Conservation (phyloP, 345 rosid species). For the Gossypium turneri region DNA sequence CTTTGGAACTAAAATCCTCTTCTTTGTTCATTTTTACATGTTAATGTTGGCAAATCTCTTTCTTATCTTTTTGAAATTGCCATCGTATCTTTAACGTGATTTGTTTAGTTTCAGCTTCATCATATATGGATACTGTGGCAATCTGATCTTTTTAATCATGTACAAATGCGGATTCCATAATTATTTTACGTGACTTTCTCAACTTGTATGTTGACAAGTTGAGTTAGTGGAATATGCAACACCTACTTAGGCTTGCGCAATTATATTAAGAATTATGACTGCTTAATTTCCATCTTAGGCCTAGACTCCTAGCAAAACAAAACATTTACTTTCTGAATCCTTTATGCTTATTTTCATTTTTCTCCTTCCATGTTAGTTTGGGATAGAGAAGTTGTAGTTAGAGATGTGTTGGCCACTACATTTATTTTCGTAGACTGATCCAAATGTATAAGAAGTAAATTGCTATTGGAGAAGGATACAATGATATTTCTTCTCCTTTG, state of each 20-base stretch:
- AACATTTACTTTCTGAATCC: neutral
- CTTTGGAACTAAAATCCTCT: neutral
- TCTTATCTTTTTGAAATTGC: neutral
- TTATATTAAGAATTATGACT: neutral
- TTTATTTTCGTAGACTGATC: neutral
- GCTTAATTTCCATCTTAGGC: neutral
- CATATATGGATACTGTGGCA: too few species aligned
- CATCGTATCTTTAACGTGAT: neutral
- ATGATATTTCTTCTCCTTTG: neutral
- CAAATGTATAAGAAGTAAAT: neutral
- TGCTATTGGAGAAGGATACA: neutral
- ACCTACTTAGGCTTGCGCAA: neutral
- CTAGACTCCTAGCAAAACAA: neutral
- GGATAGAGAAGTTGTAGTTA: neutral
- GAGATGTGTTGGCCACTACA: neutral
- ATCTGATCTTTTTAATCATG: too few species aligned
- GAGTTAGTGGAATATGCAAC: neutral
- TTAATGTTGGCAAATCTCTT: neutral
- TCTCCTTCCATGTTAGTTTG: neutral
- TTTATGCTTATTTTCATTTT: neutral
- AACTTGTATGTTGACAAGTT: neutral
- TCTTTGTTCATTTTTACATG: neutral
- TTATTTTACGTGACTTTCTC: too few species aligned
- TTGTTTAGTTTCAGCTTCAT: neutral
- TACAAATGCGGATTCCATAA: neutral